These are phyloP conservation scores for Ustilago crameri DNA, from an alignment of 1,284 basidiomycete genomes.

Conservation along the genomic window DNA sequence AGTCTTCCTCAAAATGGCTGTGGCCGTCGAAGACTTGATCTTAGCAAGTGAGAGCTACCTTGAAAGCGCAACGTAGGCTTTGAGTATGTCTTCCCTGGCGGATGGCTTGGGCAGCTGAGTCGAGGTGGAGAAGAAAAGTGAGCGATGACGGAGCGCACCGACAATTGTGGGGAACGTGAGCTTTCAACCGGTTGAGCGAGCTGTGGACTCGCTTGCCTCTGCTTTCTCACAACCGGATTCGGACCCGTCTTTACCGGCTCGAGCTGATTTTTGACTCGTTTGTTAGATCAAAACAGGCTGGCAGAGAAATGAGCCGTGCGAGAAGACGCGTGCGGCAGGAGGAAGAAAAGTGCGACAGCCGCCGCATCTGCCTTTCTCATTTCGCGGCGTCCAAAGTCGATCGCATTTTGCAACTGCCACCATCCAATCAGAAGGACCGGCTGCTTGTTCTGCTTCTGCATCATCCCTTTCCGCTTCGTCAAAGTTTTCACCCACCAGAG, in stretches of 20 bases:
- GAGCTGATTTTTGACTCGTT: neutral
- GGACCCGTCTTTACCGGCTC: slow-evolving; percentile 25
- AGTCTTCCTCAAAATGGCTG: neutral
- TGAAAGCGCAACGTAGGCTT: too few species aligned
- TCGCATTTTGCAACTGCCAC: slow-evolving; percentile 26
- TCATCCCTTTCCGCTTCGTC: slow-evolving; percentile 3
- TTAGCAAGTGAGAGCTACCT: too few species aligned
- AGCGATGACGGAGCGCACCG: neutral
- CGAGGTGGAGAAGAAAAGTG: slow-evolving; percentile 4
- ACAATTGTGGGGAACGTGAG: slow-evolving; percentile 24
- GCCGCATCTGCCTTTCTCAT: neutral
- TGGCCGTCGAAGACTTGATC: too few species aligned
- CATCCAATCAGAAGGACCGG: slow-evolving; percentile 34
- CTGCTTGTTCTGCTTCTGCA: slow-evolving; percentile 1
- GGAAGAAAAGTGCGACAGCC: neutral
- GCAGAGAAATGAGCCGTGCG: slow-evolving; percentile 18
- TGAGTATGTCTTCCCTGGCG: too few species aligned
- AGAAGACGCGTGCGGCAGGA: slow-evolving; percentile 4
- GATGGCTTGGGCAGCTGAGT: neutral
- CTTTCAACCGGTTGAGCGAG: neutral
- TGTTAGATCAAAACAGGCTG: slow-evolving; percentile 2
- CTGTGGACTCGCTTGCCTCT: slow-evolving; percentile 2
- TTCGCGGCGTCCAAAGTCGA: slow-evolving; percentile 5
- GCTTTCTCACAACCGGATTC: slow-evolving; percentile 16
- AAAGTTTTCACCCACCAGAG: slow-evolving; percentile 14